Conservation (phyloP, 805 yeast species). For the Metschnikowia anglica region DNA sequence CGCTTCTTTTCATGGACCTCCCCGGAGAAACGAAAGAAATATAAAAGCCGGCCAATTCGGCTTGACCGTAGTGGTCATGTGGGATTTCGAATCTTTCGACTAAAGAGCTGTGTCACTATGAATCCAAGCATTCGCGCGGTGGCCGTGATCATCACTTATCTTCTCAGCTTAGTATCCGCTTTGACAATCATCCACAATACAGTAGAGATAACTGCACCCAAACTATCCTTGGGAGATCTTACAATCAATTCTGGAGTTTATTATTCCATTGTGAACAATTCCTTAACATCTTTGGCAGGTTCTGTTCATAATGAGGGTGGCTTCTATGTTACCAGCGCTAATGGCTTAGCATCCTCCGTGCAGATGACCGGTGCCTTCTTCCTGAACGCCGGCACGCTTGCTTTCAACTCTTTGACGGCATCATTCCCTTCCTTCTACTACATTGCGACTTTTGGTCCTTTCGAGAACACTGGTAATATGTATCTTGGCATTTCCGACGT, state of each 20-base stretch:
- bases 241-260: slow-evolving; percentile 7
- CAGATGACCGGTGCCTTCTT: slow-evolving; percentile 4
- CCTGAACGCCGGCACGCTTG: slow-evolving; percentile 22
- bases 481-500: slow-evolving; percentile 19
- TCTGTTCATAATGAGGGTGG: slow-evolving; percentile 10
- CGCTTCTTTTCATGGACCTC: too few species aligned
- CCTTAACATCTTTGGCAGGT: slow-evolving; percentile 4
- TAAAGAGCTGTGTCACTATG: not conserved
- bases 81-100: too few species aligned
- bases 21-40: too few species aligned
- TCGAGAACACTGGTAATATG: slow-evolving; percentile 25
- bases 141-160: not conserved
- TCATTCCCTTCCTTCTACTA: slow-evolving; percentile 20
- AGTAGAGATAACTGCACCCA: not conserved
- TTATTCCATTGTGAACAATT: slow-evolving; percentile 13
- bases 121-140: not conserved
- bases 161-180: not conserved
- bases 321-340: slow-evolving; percentile 11
- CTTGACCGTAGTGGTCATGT: too few species aligned
- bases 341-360: not conserved
- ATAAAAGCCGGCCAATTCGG: too few species aligned
- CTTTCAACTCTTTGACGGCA: slow-evolving; percentile 24
- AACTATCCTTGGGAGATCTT: slow-evolving; percentile 4
- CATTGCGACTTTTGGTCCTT: slow-evolving; percentile 17
- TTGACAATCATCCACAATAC: not conserved